Evolutionary conservation across 2,329 filamentous ascomycete genomes (phyloP).

Genomic region (Harringtonia aguacate): DNA sequence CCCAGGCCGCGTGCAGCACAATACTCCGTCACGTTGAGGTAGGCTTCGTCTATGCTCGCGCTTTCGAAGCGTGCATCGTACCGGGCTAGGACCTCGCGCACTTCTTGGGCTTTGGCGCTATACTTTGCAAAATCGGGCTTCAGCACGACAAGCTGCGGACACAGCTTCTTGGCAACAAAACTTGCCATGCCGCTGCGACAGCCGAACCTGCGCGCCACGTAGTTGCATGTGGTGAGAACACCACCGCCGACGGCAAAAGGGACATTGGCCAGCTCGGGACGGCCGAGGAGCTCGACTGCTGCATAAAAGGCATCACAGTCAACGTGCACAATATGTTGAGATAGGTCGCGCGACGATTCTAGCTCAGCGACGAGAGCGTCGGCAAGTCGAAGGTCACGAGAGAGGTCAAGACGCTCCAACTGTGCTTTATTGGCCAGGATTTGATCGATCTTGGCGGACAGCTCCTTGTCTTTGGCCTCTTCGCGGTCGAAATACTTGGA

Average conservation of each 20-base stretch:
- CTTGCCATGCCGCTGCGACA: constrained; percentile 92
- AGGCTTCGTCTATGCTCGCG: constrained; percentile 92
- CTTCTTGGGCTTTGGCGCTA: constrained; percentile 76
- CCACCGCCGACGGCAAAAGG: constrained; percentile 82
- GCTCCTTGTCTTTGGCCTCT: constrained; percentile 65
- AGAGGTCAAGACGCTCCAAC: constrained; percentile 67
- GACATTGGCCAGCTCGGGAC: constrained; percentile 72
- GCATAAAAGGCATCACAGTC: constrained; percentile 98
- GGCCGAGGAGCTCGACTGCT: constrained; percentile 76
- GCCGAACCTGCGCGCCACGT: constrained; percentile 79
- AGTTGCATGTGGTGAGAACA: constrained; percentile 65
- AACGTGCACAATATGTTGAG: constrained; percentile 78
- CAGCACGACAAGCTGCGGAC: constrained; percentile 71
- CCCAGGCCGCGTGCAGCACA: constrained; percentile 57
- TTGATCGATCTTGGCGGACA: constrained; percentile 76
- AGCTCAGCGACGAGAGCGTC: constrained; percentile 74
- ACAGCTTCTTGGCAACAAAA: constrained; percentile 91
- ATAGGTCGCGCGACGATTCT: constrained; percentile 68
- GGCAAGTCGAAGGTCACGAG: constrained; percentile 60
- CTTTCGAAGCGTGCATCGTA: constrained; percentile 90
- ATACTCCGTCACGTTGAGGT: constrained; percentile 87
- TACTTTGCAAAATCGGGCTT: constrained; percentile 89
- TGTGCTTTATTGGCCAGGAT: constrained; percentile 66
- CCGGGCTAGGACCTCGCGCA: constrained; percentile 68
- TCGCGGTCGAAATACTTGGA: constrained; percentile 95